These are phyloP conservation scores for Ophiostoma angusticollis DNA, from an alignment of 2,329 filamentous ascomycete genomes.

Conservation along the genomic window DNA sequence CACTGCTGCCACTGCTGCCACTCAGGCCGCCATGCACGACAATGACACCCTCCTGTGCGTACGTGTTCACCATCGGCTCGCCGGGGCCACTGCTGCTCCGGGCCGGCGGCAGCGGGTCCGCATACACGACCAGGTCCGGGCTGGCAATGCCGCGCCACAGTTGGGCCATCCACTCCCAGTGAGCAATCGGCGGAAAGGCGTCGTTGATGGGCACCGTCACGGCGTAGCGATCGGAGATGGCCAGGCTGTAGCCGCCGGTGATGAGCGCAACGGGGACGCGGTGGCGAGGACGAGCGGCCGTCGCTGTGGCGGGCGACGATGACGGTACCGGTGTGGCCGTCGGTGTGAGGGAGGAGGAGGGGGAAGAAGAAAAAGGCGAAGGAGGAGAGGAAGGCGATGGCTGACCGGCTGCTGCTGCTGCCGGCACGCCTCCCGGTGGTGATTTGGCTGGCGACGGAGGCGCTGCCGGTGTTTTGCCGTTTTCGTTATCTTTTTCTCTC, in stretches of 20 bases:
- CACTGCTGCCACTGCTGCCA: background rate
- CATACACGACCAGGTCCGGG: slow-evolving; percentile 64
- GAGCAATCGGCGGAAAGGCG: slow-evolving; percentile 67
- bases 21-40: slow-evolving; percentile 32
- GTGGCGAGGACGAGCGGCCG: background rate
- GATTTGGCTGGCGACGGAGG: slow-evolving; percentile 1
- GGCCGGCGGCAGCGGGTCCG: slow-evolving; percentile 5
- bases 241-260: slow-evolving; percentile 66
- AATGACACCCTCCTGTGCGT: slow-evolving; percentile 29
- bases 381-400: background rate
- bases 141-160: slow-evolving; percentile 80
- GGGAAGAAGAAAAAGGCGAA: background rate
- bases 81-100: slow-evolving; percentile 5
- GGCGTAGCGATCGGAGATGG: slow-evolving; percentile 63
- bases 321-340: background rate
- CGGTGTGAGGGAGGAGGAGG: background rate
- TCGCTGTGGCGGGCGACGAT: background rate
- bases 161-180: slow-evolving; percentile 96
- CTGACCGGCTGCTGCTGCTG: background rate
- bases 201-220: slow-evolving; percentile 62
- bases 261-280: slow-evolving; percentile 59
- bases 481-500: too few species aligned
- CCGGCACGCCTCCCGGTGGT: background rate
- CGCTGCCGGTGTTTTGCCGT: background rate
- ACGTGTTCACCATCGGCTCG: slow-evolving; percentile 28